Conservation (phyloP, 306 rosid genomes). For the Carpinus viminea region DNA sequence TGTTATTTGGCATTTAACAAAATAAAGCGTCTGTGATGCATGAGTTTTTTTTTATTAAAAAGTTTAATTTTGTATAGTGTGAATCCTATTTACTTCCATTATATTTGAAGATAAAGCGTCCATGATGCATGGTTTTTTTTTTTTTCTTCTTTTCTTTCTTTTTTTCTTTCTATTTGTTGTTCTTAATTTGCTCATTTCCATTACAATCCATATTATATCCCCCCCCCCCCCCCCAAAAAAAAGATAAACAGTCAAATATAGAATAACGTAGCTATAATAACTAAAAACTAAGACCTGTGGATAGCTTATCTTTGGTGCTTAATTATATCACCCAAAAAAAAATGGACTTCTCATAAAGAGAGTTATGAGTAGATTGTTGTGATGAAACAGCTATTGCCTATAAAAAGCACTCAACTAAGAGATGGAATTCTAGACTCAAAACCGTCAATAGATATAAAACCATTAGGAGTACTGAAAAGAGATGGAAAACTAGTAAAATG, state of each 20-base stretch:
- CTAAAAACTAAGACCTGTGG: not conserved
- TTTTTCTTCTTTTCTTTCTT: no score
- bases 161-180: no score
- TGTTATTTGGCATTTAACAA: no score
- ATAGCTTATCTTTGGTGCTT: not conserved
- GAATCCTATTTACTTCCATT: no score
- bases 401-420: not conserved
- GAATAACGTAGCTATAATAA: not conserved
- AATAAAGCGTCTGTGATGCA: no score
- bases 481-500: not conserved
- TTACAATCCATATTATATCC: no score
- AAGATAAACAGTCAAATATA: not conserved
- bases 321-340: not conserved
- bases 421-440: slow-evolving; percentile 6
- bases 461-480: slow-evolving; percentile 5
- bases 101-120: no score
- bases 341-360: not conserved
- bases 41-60: no score
- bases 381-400: not conserved
- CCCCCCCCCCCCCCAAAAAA: not conserved
- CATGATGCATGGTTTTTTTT: no score
- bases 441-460: not conserved
- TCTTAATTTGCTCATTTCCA: no score
- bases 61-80: no score
- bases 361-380: not conserved